Evolutionary conservation across 257 asterid species (phyloP), one percentile per base, ranked within the genome.

Genomic region (Solanum virginianum): DNA sequence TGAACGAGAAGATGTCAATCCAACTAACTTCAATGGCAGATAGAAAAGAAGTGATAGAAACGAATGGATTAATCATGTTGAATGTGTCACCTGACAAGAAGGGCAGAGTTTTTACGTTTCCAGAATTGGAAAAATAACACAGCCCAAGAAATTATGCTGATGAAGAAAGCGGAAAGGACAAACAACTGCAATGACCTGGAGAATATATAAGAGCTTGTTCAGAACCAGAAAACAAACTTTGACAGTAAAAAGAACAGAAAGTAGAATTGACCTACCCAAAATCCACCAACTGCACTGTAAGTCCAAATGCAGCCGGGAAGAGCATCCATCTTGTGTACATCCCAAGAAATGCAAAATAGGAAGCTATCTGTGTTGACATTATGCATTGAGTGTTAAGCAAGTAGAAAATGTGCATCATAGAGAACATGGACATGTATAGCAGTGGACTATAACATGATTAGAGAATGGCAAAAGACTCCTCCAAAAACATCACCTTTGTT

Each of bases 301-400:
- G 89, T 56, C 99, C 99, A 81, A 97, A 88, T 17, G 91, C 88
- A 83, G 98, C 99, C 29, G 99, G 98, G 91, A 95, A 94, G 15
- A 97, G 68, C 94, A 97, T 90, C 99, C 99, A 97, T 86, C 89
- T 92, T 18, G 99, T 93, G 90, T 89, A 97, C 98, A 95, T 97
- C 83, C 98, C 98, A 62, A 97, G 97, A 87, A 97, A 95, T 10
- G 95, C 89, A 80, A 97, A 97, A 88, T 97, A 97, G 51, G 96
- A 92, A 18, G 98, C 99, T 80, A 97, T 93, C 99, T 96, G 85
- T 86, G 17, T 60, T 68, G 18, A n/a, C 72, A 85, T 80, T 59
- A 86, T 47, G 71, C 53, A 53, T 56, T 49, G 20, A 12, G 72
- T 53, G 86, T 53, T 39, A 79, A 79, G 4, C 83, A 79, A 53